Base-by-base conservation (phyloP, 139 green algal species). In the Chlamydomonas sphaeroides region DNA sequence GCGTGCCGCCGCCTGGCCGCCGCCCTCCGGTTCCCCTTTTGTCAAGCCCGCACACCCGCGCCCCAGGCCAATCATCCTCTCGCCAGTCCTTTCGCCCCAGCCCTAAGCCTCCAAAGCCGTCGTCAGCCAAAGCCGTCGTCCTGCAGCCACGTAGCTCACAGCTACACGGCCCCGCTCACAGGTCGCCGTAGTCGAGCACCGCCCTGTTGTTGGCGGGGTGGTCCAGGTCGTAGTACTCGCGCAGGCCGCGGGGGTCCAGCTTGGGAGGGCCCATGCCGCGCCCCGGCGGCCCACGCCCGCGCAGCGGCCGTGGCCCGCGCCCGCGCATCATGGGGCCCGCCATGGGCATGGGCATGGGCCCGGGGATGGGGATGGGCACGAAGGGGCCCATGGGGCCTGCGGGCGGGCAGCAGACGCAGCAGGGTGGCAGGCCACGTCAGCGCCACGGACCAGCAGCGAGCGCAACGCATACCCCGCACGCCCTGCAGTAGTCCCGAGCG, bases 131-230 rank as follows among this genome's bases (percentile, higher is more conserved):
- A n/a, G n/a, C n/a, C n/a, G n/a, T n/a, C n/a, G n/a, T n/a, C n/a
- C n/a, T n/a, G n/a, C n/a, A n/a, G n/a, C n/a, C n/a, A n/a, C n/a
- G n/a, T n/a, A n/a, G n/a, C n/a, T n/a, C n/a, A n/a, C n/a, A n/a
- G n/a, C n/a, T n/a, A n/a, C n/a, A n/a, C n/a, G n/a, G 45, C 11
- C 45, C 45, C 45, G 45, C 45, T 25, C 74, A 98, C 48, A 98
- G 74, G 85, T 98, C 95, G 5, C 93, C 93, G 88, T 98, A 98
- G 78, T 97, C 94, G 26, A 98, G 80, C 73, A 97, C 92, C 0
- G 90, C 88, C 1, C 95, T 86, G 88, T 98, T 96, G 84, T 98
- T 96, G 21, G 88, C 79, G 3, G 95, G 95, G 18, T 91, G 90
- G 82, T 98, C 95, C 11, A 98, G 79, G 70, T 98, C 94, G 45